A percentile compares a stretch with the other conserved stretches of the same genome.
These are phyloP conservation scores for Globisporangium emineosum DNA, from an alignment of 352 stramenopile species.

Conservation along the genomic window DNA sequence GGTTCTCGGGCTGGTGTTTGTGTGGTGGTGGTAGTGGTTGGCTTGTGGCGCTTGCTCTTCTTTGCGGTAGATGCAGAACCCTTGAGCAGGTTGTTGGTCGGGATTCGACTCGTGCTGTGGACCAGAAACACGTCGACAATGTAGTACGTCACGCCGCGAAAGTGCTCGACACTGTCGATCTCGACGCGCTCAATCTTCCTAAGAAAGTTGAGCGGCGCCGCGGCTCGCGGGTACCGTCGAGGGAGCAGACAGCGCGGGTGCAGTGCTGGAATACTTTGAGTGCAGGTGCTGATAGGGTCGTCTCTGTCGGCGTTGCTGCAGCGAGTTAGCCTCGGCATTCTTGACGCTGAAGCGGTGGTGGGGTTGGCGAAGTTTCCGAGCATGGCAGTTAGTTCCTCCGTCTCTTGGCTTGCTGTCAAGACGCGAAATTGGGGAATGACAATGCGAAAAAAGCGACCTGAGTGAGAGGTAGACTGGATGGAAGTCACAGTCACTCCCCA, in stretches of 20 bases:
- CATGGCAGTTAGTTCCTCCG: background rate
- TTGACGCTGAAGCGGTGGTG: background rate
- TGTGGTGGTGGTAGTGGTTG: background rate
- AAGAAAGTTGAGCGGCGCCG: conserved; percentile 34
- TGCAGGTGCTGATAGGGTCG: background rate
- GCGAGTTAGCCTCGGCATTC: background rate
- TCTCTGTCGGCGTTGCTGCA: background rate
- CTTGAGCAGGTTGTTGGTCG: conserved; percentile 18
- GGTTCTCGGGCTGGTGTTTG: conserved; percentile 3
- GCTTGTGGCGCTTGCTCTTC: background rate
- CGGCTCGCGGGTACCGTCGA: conserved; percentile 31
- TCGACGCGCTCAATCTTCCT: conserved; percentile 45
- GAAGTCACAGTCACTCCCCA: no score
- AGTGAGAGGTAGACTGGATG: background rate
- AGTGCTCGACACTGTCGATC: conserved; percentile 34
- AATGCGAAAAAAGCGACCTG: background rate
- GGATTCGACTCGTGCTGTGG: conserved; percentile 31
- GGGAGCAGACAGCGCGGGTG: conserved; percentile 34
- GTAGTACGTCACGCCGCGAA: conserved; percentile 39
- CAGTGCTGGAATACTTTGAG: conserved; percentile 24
- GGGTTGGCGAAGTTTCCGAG: background rate
- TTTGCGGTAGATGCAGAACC: conserved; percentile 4
- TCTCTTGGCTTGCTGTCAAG: background rate
- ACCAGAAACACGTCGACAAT: conserved; percentile 51
- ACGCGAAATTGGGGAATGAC: background rate